These are phyloP conservation scores for Auxenochlorella protothecoides DNA, from an alignment of 139 green algal genomes.

Conservation along the genomic window DNA sequence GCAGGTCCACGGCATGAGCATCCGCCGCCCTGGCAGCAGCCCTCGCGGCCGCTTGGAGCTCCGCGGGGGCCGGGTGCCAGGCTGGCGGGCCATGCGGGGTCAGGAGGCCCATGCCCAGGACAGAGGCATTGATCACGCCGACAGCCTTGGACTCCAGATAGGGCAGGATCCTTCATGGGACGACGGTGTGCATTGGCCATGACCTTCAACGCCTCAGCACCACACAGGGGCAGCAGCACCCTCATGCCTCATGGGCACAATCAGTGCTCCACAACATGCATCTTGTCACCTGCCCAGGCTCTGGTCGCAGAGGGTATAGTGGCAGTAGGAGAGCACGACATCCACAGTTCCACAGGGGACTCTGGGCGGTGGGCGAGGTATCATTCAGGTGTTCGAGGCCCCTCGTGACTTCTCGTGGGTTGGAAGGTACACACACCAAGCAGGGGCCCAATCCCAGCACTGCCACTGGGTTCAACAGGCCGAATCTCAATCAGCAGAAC, in stretches of 20 bases:
- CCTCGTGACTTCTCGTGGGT: too few relatives aligned
- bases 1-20: slow-evolving; percentile 35
- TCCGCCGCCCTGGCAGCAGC: slow-evolving; percentile 38
- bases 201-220: too few relatives aligned
- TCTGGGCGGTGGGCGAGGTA: slow-evolving; percentile 11
- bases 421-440: neutral
- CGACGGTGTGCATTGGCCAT: neutral
- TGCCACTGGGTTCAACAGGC: too few relatives aligned
- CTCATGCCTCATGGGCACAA: too few relatives aligned
- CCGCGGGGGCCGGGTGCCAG: slow-evolving; percentile 82
- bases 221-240: too few relatives aligned
- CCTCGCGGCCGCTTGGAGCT: slow-evolving; percentile 44
- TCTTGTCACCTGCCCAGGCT: slow-evolving; percentile 24
- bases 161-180: slow-evolving; percentile 26
- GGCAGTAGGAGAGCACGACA: slow-evolving; percentile 85
- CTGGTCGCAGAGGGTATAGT: slow-evolving; percentile 76
- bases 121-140: slow-evolving; percentile 78
- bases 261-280: neutral
- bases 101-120: slow-evolving; percentile 87
- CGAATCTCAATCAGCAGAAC: neutral
- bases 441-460: too few relatives aligned
- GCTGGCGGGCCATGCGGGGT: slow-evolving; percentile 66
- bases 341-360: slow-evolving; percentile 62
- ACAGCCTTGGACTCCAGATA: slow-evolving; percentile 56
- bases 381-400: neutral